These are phyloP conservation scores for Evansstolkia leycettana DNA, from an alignment of 495 filamentous ascomycete species.

Conservation along the genomic window DNA sequence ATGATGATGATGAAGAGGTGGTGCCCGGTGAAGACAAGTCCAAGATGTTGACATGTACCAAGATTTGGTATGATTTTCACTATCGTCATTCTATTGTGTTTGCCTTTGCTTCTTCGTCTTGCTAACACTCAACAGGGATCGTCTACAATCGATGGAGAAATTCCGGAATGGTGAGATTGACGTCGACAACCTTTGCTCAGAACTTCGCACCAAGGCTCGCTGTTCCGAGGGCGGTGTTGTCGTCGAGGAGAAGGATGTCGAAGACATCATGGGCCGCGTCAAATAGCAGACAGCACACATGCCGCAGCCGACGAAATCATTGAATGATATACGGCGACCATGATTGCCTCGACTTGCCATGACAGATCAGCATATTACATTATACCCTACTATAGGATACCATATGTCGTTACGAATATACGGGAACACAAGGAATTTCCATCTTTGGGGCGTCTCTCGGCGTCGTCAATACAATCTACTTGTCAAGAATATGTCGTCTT, in stretches of 20 bases:
- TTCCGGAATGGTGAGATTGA: conserved; percentile 83
- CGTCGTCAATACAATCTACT: too few relatives aligned
- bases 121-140: conserved; percentile 56
- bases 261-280: conserved; percentile 55
- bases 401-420: conserved; percentile 15
- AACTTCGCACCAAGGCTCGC: conserved; percentile 91
- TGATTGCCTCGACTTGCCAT: conserved; percentile 1
- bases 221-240: conserved; percentile 91
- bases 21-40: conserved; percentile 50
- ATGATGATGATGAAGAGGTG: conserved; percentile 57
- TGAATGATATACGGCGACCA: too few relatives aligned
- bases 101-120: neutral
- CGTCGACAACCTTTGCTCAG: conserved; percentile 81
- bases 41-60: conserved; percentile 70
- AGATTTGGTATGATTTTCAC: conserved; percentile 63
- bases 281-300: conserved; percentile 5
- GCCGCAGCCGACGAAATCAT: neutral
- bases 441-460: too few relatives aligned
- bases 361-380: conserved; percentile 11
- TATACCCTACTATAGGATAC: conserved; percentile 21
- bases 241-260: conserved; percentile 79
- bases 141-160: conserved; percentile 73
- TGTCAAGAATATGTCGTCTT: too few relatives aligned
- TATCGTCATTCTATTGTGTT: neutral
- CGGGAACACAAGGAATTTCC: conserved; percentile 7